Percentiles rank a stretch among this genome's conserved stretches.
Conservation (phyloP, 257 asterid genomes). For the Hygrophila difformis region DNA sequence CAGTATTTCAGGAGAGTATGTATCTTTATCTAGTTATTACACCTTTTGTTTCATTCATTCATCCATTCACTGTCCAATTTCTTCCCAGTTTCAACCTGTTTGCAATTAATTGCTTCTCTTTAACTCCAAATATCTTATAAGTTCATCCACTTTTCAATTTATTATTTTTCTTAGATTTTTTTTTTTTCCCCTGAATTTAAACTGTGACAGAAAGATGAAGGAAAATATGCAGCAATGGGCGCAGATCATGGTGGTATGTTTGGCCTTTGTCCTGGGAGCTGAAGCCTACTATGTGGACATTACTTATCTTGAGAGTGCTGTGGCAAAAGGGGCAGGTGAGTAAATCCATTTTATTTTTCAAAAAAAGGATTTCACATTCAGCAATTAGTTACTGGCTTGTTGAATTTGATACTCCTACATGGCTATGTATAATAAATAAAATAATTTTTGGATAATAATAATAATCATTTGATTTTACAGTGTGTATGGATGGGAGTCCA, state of each 20-base stretch:
- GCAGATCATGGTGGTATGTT: conserved; percentile 22
- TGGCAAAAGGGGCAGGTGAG: conserved; percentile 58
- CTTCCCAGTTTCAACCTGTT: no score
- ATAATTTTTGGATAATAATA: neutral
- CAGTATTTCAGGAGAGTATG: no score
- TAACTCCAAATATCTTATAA: neutral
- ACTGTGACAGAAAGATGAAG: conserved; percentile 23
- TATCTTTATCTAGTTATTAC: no score
- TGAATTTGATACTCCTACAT: neutral
- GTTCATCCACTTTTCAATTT: neutral
- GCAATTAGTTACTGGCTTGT: neutral
- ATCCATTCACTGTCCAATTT: no score
- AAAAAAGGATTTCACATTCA: no score
- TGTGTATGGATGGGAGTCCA: conserved; percentile 57
- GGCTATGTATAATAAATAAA: neutral
- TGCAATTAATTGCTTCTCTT: neutral
- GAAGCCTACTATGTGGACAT: conserved; percentile 31
- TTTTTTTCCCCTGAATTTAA: no score
- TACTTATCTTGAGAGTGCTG: conserved; percentile 45
- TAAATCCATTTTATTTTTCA: no score
- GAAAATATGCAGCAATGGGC: conserved; percentile 12
- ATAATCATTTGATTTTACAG: conserved; percentile 11
- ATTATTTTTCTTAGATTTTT: no score
- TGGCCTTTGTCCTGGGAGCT: conserved; percentile 22
- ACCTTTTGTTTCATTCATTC: no score